phyloP scores from a whole-genome alignment of 2,329 filamentous ascomycete genomes.

The Claviceps quebecensis region DNA sequence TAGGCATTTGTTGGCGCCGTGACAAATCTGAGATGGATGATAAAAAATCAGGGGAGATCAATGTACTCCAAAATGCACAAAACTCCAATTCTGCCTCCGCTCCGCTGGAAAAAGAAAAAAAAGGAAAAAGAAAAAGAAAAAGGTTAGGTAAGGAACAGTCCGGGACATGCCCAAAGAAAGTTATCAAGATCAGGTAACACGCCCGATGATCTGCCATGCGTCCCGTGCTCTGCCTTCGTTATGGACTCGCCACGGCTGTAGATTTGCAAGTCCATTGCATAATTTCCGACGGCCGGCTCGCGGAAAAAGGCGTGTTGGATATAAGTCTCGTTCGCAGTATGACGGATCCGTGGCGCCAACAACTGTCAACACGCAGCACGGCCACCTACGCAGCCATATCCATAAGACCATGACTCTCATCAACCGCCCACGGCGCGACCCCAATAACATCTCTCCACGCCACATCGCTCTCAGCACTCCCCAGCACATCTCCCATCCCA shows the following conservation, averaged over 20 bases:
- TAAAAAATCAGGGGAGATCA: neutral
- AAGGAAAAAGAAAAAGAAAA: neutral
- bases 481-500: constrained; percentile 2
- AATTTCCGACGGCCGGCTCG: neutral
- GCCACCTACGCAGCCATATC: constrained; percentile 1
- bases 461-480: constrained; percentile 1
- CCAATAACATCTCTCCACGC: constrained; percentile 10
- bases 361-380: too few relatives aligned
- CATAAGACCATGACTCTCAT: constrained; percentile 1
- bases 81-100: neutral
- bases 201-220: neutral
- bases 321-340: too few relatives aligned
- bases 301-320: too few relatives aligned
- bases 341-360: too few relatives aligned
- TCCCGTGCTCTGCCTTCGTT: too few relatives aligned
- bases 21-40: neutral
- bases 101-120: neutral
- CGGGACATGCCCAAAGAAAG: neutral
- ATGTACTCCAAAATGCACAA: neutral
- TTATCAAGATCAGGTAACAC: neutral
- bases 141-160: neutral
- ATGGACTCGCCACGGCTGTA: too few relatives aligned
- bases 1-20: too few relatives aligned
- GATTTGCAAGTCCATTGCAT: neutral
- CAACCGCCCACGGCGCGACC: constrained; percentile 4